Conservation (phyloP, 179 eudicot species). For the Silene vulgaris region DNA sequence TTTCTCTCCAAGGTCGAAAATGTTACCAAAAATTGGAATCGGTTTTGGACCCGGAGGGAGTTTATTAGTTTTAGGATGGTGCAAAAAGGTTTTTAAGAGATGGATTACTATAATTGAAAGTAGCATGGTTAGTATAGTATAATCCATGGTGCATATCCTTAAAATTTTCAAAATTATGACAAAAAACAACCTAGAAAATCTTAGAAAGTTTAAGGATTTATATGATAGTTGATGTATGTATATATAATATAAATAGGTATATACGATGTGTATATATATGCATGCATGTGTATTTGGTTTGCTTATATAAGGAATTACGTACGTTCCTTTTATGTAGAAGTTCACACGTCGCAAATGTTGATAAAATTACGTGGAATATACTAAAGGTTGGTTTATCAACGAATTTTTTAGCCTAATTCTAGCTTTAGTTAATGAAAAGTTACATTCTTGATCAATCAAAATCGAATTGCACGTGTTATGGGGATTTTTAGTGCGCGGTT, state of each 20-base stretch:
- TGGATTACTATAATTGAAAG: conserved; percentile 1
- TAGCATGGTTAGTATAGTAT: conserved; percentile 4
- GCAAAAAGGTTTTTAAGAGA: not conserved
- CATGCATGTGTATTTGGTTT: not conserved
- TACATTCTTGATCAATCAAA: not conserved
- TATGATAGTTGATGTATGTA: not conserved
- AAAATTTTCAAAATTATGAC: not conserved
- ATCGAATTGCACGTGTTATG: too few relatives aligned
- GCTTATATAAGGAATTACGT: conserved; percentile 1
- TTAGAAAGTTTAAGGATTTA: too few relatives aligned
- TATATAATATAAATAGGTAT: too few relatives aligned
- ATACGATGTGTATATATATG: not conserved
- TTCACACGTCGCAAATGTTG: conserved; percentile 5
- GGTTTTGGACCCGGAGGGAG: conserved; percentile 32
- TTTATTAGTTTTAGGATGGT: conserved; percentile 1
- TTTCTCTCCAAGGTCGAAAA: conserved; percentile 23
- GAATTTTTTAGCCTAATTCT: conserved; percentile 5
- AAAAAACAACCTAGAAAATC: not conserved
- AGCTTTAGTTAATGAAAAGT: not conserved
- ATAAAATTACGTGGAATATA: conserved; percentile 2
- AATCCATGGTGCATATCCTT: conserved; percentile 8
- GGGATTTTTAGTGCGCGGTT: too few relatives aligned
- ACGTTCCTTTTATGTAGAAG: not conserved
- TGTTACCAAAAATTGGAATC: conserved; percentile 26
- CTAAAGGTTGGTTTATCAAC: not conserved